Percentiles rank a stretch among this genome's conserved stretches.
These are phyloP conservation scores for Aspergillus novofumigatus DNA, from an alignment of 2,329 filamentous ascomycete genomes.

Conservation along the genomic window DNA sequence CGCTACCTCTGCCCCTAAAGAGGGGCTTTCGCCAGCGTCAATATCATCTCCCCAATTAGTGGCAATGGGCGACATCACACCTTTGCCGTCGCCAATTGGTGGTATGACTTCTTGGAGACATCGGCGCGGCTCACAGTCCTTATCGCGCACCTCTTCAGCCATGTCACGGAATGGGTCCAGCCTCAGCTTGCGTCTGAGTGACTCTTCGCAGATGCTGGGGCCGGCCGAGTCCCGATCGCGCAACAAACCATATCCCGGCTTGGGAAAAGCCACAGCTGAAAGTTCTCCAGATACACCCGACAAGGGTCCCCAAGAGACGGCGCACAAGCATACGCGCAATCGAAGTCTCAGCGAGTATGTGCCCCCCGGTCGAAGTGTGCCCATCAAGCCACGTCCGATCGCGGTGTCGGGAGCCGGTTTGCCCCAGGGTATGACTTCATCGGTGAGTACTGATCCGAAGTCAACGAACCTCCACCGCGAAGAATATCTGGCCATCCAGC, in stretches of 20 bases:
- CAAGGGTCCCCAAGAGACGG: conserved; percentile 24
- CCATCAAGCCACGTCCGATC: conserved; percentile 65
- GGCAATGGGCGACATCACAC: conserved; percentile 74
- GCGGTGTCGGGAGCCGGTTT: conserved; percentile 62
- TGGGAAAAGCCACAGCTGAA: conserved; percentile 27
- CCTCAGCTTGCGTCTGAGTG: conserved; percentile 31
- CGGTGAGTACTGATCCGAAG: conserved; percentile 42
- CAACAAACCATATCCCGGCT: conserved; percentile 40
- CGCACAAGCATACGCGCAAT: conserved; percentile 59
- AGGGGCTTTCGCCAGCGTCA: conserved; percentile 57
- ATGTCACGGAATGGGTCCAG: conserved; percentile 37
- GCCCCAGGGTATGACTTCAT: conserved; percentile 45
- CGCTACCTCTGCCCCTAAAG: conserved; percentile 34
- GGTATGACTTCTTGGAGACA: conserved; percentile 33
- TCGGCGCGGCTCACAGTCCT: conserved; percentile 51
- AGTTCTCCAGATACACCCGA: conserved; percentile 18
- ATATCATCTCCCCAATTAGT: conserved; percentile 70
- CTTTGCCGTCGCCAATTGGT: conserved; percentile 68
- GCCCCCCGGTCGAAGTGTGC: conserved; percentile 61
- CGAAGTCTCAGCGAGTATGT: conserved; percentile 86
- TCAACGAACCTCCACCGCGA: conserved; percentile 63
- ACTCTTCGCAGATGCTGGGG: conserved; percentile 32
- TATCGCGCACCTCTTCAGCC: conserved; percentile 41
- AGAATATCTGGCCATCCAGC: conserved; percentile 70
- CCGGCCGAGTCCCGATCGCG: conserved; percentile 29